Evolutionary conservation across 345 rosid species (phyloP).

Genomic region (Eucalyptus melliodora): DNA sequence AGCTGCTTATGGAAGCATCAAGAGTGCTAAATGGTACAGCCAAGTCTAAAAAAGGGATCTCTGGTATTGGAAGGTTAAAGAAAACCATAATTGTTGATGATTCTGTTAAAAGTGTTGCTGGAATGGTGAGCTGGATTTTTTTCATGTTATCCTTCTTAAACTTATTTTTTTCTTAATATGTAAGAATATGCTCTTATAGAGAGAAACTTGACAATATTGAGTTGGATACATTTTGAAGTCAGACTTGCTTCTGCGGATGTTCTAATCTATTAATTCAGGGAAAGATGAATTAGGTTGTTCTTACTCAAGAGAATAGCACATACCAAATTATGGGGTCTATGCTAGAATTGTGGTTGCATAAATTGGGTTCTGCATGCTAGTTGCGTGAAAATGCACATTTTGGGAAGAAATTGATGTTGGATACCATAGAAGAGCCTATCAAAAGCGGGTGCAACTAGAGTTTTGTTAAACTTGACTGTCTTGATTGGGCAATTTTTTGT

Average conservation of each 20-base stretch:
- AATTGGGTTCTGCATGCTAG: neutral
- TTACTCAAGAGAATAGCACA: neutral
- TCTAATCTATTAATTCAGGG: neutral
- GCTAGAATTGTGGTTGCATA: neutral
- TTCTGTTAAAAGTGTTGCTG: neutral
- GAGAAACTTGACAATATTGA: neutral
- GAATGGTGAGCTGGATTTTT: neutral
- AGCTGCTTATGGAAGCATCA: neutral
- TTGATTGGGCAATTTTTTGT: neutral
- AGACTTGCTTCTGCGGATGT: neutral
- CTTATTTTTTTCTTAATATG: neutral
- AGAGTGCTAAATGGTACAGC: neutral
- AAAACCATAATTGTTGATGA: neutral
- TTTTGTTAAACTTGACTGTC: neutral
- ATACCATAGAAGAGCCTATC: neutral
- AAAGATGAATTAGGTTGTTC: neutral
- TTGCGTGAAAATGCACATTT: neutral
- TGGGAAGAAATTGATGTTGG: neutral
- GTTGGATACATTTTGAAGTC: neutral
- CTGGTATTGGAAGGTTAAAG: neutral
- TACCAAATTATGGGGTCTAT: neutral
- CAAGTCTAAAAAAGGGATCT: neutral
- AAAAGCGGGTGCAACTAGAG: neutral
- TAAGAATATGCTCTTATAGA: neutral
- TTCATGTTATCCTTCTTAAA: neutral